phyloP scores from a whole-genome alignment of 2,329 filamentous ascomycete genomes.

The Penicillium vulpinum region DNA sequence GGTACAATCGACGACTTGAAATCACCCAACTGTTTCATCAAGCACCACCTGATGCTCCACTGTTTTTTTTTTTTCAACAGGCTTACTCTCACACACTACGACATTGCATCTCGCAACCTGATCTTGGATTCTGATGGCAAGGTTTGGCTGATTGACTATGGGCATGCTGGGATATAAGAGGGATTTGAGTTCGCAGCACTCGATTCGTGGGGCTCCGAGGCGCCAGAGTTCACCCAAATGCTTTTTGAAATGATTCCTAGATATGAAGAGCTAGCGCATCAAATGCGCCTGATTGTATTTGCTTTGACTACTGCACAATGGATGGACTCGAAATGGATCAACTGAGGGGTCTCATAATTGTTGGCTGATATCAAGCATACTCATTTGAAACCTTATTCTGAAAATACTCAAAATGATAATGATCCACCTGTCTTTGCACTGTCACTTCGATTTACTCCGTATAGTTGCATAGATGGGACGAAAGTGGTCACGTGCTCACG shows the following conservation, averaged over 20 bases:
- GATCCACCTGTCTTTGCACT: background rate
- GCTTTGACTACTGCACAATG: slow-evolving; percentile 10
- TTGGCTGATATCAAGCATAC: background rate
- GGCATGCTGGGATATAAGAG: too few species aligned
- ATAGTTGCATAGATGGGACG: background rate
- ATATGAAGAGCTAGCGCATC: slow-evolving; percentile 11
- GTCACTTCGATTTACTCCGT: background rate
- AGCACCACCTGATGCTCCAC: slow-evolving; percentile 12
- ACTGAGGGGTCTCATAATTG: too few species aligned
- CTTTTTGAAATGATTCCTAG: slow-evolving; percentile 13
- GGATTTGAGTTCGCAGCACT: too few species aligned
- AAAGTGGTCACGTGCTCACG: slow-evolving; percentile 7
- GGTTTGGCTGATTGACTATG: too few species aligned
- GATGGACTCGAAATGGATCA: too few species aligned
- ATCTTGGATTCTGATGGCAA: too few species aligned
- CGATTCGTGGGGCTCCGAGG: too few species aligned
- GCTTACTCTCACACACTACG: slow-evolving; percentile 15
- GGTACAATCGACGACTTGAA: slow-evolving; percentile 20
- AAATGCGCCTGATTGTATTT: slow-evolving; percentile 12
- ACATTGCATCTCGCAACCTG: slow-evolving; percentile 1
- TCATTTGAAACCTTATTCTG: background rate
- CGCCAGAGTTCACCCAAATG: background rate
- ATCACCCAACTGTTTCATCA: slow-evolving; percentile 19
- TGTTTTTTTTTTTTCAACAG: slow-evolving; percentile 17
- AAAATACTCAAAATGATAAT: background rate